Evolutionary conservation across 2,329 filamentous ascomycete species (phyloP), one percentile per base, ranked within the genome.

Genomic region (Aspergillus tamarii): DNA sequence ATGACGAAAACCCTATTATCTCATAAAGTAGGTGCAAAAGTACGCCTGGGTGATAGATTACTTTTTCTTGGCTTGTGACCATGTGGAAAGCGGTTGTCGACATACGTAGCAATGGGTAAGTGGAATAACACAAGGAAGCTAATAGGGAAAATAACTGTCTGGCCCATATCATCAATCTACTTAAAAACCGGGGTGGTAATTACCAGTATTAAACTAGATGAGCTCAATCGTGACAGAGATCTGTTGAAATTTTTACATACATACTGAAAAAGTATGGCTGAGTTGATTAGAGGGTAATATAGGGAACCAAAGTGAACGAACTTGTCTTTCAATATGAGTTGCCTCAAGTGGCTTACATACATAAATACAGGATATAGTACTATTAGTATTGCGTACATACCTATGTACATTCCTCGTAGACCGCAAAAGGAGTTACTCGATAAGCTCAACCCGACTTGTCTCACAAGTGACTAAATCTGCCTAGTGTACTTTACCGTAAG

Each of bases 401-500:
- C 12, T 34, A 6, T 36, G 14, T 16, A 14, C 14, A 36, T 36
- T 36, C 34, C 14, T 16, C 5, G 14, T 16, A 36, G 34, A 14
- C 14, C 14, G 14, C 34, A 36, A 36, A 7, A 36, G 5, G 14
- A 36, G 34, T 16, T 36, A 36, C 26, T 26, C 26, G 26, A 26
- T 26, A 26, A 26, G 26, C 26, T 26, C 26, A 16, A 14, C 34
- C 14, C 34, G 12, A 36, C 34, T 12, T 16, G 34, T 36, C 36
- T 41, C 36, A 19, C 41, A 23, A 23, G 7, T n/a, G 16, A 16
- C 19, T 19, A 10, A 41, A 41, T n/a, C 39, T 16, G 12, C 30
- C 32, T 55, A 36, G 32, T 32, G 9, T 55, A 55, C 6, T 28
- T 55, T 26, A 34, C 41, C 26, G 57, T 59, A 54, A 28, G 60